phyloP scores from a whole-genome alignment of 2,329 filamentous ascomycete genomes.

The Leptographium wingfieldii region DNA sequence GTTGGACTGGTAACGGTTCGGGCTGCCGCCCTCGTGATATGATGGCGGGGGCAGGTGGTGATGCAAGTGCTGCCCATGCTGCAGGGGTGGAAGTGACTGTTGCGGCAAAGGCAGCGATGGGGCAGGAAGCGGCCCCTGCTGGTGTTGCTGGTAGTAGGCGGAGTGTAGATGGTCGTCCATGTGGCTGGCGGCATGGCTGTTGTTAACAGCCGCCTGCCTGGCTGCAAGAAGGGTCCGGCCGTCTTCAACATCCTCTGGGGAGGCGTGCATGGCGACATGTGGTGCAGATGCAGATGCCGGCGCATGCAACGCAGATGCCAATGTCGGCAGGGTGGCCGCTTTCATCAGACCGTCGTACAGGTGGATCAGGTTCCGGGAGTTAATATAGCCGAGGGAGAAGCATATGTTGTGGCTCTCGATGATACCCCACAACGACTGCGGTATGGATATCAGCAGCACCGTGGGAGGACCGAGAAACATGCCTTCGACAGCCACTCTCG shows the following conservation, averaged over 20 bases:
- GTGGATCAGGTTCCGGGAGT: slow-evolving; percentile 54
- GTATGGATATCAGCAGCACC: slow-evolving; percentile 55
- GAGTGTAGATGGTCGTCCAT: not conserved
- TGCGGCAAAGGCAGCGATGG: slow-evolving; percentile 1
- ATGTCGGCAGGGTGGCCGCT: slow-evolving; percentile 16
- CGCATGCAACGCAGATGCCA: slow-evolving; percentile 11
- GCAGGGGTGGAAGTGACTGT: slow-evolving; percentile 1
- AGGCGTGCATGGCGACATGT: slow-evolving; percentile 17
- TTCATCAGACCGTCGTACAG: slow-evolving; percentile 48
- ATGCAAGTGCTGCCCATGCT: not conserved
- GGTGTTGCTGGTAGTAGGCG: slow-evolving; percentile 3
- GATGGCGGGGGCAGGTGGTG: slow-evolving; percentile 2
- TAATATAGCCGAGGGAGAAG: slow-evolving; percentile 52
- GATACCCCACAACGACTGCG: slow-evolving; percentile 48
- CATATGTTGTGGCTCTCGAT: slow-evolving; percentile 56
- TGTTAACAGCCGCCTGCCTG: slow-evolving; percentile 26
- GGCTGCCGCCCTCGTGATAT: not conserved
- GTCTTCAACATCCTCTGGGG: slow-evolving; percentile 42
- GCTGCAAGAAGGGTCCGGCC: slow-evolving; percentile 43
- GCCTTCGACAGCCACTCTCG: slow-evolving; percentile 50
- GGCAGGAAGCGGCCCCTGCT: slow-evolving; percentile 1
- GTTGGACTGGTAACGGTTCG: slow-evolving; percentile 3
- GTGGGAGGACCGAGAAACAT: slow-evolving; percentile 57
- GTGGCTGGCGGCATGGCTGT: not conserved
- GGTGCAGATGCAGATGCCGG: slow-evolving; percentile 11